Evolutionary conservation across 257 asterid genomes (phyloP).

Genomic region (Lithospermum erythrorhizon): DNA sequence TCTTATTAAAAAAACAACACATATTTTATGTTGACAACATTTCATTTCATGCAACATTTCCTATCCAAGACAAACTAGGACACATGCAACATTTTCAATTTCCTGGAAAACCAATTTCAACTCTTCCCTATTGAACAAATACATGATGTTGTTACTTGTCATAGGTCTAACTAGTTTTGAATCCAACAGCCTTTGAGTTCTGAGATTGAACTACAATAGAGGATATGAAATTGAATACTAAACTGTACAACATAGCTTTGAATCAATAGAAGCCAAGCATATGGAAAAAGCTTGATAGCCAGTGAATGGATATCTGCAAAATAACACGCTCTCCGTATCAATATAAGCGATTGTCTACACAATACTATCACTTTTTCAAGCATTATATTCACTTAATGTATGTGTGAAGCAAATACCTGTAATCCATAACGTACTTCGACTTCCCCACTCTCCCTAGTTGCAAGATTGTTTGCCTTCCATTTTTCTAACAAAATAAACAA

Average conservation of each 20-base stretch:
- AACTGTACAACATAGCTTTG: conserved; percentile 82
- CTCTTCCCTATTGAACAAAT: not conserved
- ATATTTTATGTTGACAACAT: no score
- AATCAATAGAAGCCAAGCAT: conserved; percentile 78
- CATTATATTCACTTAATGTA: no score
- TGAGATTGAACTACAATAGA: conserved; percentile 19
- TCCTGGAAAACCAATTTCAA: not conserved
- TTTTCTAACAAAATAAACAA: conserved; percentile 28
- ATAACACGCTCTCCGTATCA: not conserved
- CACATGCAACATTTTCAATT: no score
- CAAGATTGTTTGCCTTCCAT: conserved; percentile 82
- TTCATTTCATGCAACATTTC: no score
- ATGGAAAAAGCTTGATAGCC: conserved; percentile 94
- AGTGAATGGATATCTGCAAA: conserved; percentile 77
- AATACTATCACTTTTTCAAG: no score
- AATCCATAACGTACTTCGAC: conserved; percentile 80
- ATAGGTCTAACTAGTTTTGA: no score
- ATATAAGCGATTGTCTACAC: no score
- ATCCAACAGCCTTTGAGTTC: not conserved
- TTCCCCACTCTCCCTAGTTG: conserved; percentile 87
- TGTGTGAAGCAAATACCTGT: conserved; percentile 35
- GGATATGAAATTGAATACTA: conserved; percentile 12
- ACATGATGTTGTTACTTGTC: no score
- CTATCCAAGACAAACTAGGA: no score
- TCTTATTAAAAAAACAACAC: no score